These are phyloP conservation scores for Aureobasidium namibiae DNA, from an alignment of 2,329 filamentous ascomycete genomes.

Conservation along the genomic window DNA sequence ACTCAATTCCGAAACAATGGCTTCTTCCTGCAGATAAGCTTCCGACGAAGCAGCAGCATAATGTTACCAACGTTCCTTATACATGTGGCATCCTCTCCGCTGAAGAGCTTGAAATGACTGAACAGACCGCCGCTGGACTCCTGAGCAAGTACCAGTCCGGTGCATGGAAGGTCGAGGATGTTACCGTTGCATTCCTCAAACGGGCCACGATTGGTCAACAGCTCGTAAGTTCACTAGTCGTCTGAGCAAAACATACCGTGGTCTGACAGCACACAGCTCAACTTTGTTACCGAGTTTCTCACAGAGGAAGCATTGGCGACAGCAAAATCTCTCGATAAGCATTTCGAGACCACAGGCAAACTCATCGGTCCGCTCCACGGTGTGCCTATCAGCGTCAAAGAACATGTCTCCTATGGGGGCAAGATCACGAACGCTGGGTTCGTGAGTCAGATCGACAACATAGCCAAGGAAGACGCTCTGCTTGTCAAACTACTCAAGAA, in stretches of 20 bases:
- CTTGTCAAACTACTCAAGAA: constrained; percentile 42
- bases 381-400: constrained; percentile 18
- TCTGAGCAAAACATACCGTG: background rate
- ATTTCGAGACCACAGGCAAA: constrained; percentile 28
- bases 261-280: constrained; percentile 17
- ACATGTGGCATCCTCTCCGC: constrained; percentile 51
- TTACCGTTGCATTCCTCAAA: constrained; percentile 47
- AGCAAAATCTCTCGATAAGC: constrained; percentile 34
- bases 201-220: constrained; percentile 47
- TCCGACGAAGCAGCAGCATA: constrained; percentile 44
- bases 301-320: constrained; percentile 29
- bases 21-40: constrained; percentile 45
- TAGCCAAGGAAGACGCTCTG: constrained; percentile 38
- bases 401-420: constrained; percentile 16
- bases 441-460: constrained; percentile 47
- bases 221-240: constrained; percentile 28
- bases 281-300: constrained; percentile 39
- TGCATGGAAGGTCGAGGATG: constrained; percentile 43
- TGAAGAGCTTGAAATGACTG: constrained; percentile 44
- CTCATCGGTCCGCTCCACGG: constrained; percentile 29
- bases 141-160: constrained; percentile 33
- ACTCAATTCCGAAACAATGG: constrained; percentile 51
- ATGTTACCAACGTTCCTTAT: constrained; percentile 49
- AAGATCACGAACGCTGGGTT: constrained; percentile 13
- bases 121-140: constrained; percentile 32